Conservation (phyloP, 1,284 basidiomycete species). For the Pseudozyma pruni region DNA sequence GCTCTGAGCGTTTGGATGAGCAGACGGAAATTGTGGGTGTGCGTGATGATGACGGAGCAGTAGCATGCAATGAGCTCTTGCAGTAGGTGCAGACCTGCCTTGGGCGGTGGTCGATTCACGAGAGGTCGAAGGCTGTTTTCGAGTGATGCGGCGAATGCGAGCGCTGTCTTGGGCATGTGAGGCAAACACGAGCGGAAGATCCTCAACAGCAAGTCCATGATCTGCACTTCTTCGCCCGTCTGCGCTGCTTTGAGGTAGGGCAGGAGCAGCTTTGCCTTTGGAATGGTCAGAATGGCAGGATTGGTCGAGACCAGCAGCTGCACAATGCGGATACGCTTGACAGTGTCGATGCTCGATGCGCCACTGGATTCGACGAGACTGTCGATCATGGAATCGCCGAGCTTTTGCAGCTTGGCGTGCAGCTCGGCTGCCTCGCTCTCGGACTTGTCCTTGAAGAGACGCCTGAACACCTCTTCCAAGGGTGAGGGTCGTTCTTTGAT, state of each 20-base stretch:
- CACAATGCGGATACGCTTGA: conserved; percentile 77
- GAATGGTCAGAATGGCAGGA: conserved; percentile 81
- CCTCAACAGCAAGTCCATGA: conserved; percentile 71
- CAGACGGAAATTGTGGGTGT: conserved; percentile 84
- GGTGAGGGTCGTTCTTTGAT: conserved; percentile 84
- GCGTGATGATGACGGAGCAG: conserved; percentile 81
- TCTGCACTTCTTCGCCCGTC: conserved; percentile 80
- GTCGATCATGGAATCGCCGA: conserved; percentile 85
- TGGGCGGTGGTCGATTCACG: conserved; percentile 76
- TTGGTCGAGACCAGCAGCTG: conserved; percentile 82
- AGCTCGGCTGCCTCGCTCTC: conserved; percentile 68
- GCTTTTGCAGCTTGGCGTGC: conserved; percentile 76
- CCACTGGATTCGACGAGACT: conserved; percentile 85
- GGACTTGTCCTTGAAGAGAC: conserved; percentile 51
- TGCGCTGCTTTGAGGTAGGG: conserved; percentile 86
- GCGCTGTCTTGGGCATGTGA: conserved; percentile 76
- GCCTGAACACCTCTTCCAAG: conserved; percentile 83
- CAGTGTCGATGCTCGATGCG: conserved; percentile 70
- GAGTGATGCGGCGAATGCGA: conserved; percentile 78
- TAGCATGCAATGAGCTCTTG: conserved; percentile 92
- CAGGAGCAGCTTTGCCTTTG: conserved; percentile 81
- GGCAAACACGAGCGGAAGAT: conserved; percentile 87
- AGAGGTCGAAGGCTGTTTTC: conserved; percentile 82
- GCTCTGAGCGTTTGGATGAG: conserved; percentile 74
- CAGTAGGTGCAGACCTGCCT: conserved; percentile 45